Evolutionary conservation across 305 asterid genomes (phyloP).

Genomic region (Coffea humblotiana): DNA sequence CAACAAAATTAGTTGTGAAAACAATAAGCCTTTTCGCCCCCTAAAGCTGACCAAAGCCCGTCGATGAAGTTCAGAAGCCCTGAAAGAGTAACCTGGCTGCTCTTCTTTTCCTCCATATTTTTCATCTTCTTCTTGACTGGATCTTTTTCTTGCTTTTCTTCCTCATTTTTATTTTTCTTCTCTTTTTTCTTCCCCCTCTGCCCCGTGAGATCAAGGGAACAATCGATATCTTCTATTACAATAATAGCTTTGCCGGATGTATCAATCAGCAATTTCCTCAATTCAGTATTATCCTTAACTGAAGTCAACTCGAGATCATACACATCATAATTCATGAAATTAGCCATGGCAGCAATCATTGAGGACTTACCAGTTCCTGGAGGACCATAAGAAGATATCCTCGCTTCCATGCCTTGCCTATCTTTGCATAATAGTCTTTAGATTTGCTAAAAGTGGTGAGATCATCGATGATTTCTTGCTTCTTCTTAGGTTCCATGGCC

Average conservation of each 20-base stretch:
- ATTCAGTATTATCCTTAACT: constrained; percentile 6
- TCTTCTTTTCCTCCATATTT: neutral
- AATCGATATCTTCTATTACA: constrained; percentile 31
- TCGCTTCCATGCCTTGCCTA: constrained; percentile 26
- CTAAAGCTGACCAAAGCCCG: constrained; percentile 27
- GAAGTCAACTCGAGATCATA: constrained; percentile 25
- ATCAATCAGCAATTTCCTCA: constrained; percentile 15
- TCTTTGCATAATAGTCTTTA: constrained; percentile 20
- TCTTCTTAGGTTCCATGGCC: constrained; percentile 22
- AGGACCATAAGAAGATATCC: constrained; percentile 24
- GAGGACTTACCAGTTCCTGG: constrained; percentile 27
- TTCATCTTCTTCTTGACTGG: neutral
- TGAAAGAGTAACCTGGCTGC: constrained; percentile 15
- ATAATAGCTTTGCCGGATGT: constrained; percentile 14
- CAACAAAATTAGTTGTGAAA: constrained; percentile 18
- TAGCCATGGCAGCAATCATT: constrained; percentile 25
- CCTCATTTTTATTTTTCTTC: neutral
- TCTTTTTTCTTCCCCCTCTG: neutral
- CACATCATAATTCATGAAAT: constrained; percentile 19
- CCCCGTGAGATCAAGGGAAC: constrained; percentile 12
- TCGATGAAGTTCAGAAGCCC: constrained; percentile 29
- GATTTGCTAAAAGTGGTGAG: constrained; percentile 15
- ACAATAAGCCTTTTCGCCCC: constrained; percentile 21
- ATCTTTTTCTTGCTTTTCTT: constrained; percentile 6
- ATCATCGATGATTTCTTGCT: constrained; percentile 23